Base-by-base conservation (phyloP, 2,329 filamentous ascomycete species). In the Ceratocystis albifundus region DNA sequence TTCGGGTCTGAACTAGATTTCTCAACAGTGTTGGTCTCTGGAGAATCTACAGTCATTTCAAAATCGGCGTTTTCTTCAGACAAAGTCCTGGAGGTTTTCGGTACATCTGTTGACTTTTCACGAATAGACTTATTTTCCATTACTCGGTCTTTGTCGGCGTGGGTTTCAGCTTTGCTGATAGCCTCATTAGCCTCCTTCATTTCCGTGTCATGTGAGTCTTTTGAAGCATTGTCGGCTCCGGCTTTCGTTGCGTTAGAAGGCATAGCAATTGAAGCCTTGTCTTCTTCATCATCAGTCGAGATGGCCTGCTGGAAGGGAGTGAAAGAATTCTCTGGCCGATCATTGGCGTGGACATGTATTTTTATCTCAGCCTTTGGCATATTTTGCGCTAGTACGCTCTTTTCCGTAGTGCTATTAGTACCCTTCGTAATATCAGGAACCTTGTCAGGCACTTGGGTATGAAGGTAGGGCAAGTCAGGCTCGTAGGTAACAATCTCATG, bases 401-500 rank as follows among this genome's bases (percentile, higher is more conserved):
- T 12, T 46, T 32, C 45, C 22, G 50, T 48, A 62, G 25, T n/a
- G 7, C 20, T n/a, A 15, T 41, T 41, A 48, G 20, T 28, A 8
- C 22, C 50, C 5, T 44, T 32, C 2, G 8, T 15, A 6, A 17
- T 8, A 5, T 61, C n/a, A n/a, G 46, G n/a, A 1, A 28, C 30
- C 17, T 66, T 25, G 8, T 62, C 59, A 3, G 63, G 63, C 25
- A 65, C 30, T 28, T 46, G 57, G 3, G 46, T 62, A n/a, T 62
- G 30, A n/a, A 67, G 63, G 48, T 65, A 67, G 5, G 63, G 66
- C 32, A 67, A 28, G 22, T 61, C 25, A 20, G 81, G 78, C 1
- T 74, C 70, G 63, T 82, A 78, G 2, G 75, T 76, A 7, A 81
- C 71, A 63, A 84, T 75, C 65, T 76, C 76, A 4, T 77, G 75